phyloP scores from a whole-genome alignment of 352 stramenopile genomes.

The Pythium pyrilobum region DNA sequence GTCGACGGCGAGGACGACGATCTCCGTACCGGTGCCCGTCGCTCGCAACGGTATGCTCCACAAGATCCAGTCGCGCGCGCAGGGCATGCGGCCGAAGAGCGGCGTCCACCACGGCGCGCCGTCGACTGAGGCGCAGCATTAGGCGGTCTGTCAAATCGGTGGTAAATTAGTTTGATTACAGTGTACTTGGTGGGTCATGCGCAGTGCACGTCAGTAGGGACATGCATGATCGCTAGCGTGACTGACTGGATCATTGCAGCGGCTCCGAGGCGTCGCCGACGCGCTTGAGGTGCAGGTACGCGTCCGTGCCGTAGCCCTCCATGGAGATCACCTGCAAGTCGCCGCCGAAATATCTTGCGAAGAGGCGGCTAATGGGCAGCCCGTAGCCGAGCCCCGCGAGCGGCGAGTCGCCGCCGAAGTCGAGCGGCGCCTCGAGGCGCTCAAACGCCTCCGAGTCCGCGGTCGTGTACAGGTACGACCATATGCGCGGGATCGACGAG shows the following conservation, averaged over 20 bases:
- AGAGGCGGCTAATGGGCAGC: constrained; percentile 94
- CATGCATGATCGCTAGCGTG: not conserved
- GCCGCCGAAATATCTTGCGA: constrained; percentile 99
- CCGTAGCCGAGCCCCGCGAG: constrained; percentile 96
- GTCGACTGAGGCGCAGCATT: not conserved
- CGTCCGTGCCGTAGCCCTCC: constrained; percentile 99
- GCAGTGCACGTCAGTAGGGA: too few relatives aligned
- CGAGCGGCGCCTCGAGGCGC: constrained; percentile 81
- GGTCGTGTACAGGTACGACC: constrained; percentile 99
- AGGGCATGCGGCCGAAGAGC: constrained; percentile 52
- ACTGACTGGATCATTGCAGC: constrained; percentile 40
- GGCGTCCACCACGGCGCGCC: constrained; percentile 3
- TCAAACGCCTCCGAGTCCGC: constrained; percentile 93
- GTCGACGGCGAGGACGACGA: not conserved
- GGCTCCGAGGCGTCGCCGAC: constrained; percentile 89
- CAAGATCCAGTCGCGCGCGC: constrained; percentile 51
- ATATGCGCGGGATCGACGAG: constrained; percentile 98
- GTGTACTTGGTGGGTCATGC: not conserved
- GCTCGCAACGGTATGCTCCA: constrained; percentile 25
- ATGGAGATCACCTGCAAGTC: constrained; percentile 99
- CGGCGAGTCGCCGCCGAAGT: constrained; percentile 85
- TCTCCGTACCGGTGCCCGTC: constrained; percentile 7
- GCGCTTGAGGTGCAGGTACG: constrained; percentile 93
- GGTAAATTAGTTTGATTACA: constrained; percentile 23
- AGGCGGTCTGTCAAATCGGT: not conserved